A percentile compares a stretch with the other conserved stretches of the same genome.
These are phyloP conservation scores for Chaetomium globosum DNA, from an alignment of 2,329 filamentous ascomycete species.

Conservation along the genomic window DNA sequence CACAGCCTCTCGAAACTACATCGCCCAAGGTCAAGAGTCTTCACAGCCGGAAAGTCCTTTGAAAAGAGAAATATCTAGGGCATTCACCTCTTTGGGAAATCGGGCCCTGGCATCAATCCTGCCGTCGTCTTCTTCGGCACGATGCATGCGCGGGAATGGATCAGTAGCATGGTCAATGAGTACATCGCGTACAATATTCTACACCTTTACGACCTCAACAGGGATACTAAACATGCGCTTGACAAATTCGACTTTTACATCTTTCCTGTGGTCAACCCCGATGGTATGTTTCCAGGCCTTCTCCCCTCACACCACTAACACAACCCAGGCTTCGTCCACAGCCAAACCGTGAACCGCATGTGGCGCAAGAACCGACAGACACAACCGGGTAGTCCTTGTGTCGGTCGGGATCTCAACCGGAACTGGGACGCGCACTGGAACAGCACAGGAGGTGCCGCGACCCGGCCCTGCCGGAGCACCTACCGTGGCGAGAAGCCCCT, in stretches of 20 bases:
- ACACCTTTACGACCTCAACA: constrained; percentile 47
- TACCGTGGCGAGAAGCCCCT: constrained; percentile 50
- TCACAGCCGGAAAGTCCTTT: constrained; percentile 52
- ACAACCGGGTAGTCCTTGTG: constrained; percentile 44
- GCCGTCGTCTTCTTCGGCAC: constrained; percentile 60
- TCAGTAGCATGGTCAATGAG: constrained; percentile 57
- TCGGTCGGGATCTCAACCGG: constrained; percentile 60
- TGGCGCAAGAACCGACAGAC: constrained; percentile 64
- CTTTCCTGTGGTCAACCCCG: constrained; percentile 64
- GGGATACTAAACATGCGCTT: constrained; percentile 50
- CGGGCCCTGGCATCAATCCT: constrained; percentile 50
- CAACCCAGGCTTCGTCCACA: constrained; percentile 57
- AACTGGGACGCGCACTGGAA: constrained; percentile 63
- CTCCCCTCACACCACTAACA: neutral
- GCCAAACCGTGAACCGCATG: constrained; percentile 58
- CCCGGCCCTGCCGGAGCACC: constrained; percentile 54
- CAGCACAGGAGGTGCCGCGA: constrained; percentile 53
- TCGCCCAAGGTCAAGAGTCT: constrained; percentile 51
- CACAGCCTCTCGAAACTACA: constrained; percentile 47
- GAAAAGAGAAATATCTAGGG: constrained; percentile 62
- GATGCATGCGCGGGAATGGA: constrained; percentile 64
- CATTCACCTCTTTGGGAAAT: constrained; percentile 57
- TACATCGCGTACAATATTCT: constrained; percentile 57
- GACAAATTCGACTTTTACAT: constrained; percentile 69
- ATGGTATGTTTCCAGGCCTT: constrained; percentile 46